A percentile compares a stretch with the other conserved stretches of the same genome.
Conservation (phyloP, 805 yeast species). For the Grigorovia yakushimaensis region DNA sequence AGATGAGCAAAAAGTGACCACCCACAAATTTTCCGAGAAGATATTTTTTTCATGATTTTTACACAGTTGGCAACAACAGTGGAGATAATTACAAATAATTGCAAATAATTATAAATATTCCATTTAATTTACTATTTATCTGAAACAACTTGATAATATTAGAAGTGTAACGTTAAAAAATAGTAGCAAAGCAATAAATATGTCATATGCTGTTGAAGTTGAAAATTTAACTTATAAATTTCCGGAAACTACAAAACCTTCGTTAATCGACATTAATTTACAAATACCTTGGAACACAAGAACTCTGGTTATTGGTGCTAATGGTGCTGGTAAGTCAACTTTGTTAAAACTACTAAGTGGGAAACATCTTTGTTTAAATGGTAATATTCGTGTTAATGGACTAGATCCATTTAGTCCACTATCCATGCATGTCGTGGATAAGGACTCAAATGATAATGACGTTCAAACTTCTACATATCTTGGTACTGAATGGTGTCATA, state of each 20-base stretch:
- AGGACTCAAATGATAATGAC: conserved; percentile 29
- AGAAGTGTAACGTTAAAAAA: too few species aligned
- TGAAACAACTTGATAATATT: too few species aligned
- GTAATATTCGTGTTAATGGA: conserved; percentile 65
- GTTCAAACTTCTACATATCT: conserved; percentile 60
- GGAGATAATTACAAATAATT: too few species aligned
- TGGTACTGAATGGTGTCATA: conserved; percentile 97
- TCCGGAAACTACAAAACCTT: conserved; percentile 47
- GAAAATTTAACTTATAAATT: conserved; percentile 60
- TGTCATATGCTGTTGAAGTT: conserved; percentile 44
- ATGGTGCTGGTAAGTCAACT: conserved; percentile 97
- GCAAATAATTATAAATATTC: too few species aligned
- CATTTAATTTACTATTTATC: too few species aligned
- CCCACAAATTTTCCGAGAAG: not conserved
- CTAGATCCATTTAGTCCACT: conserved; percentile 73
- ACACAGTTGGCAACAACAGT: not conserved
- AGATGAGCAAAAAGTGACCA: not conserved
- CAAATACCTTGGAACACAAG: conserved; percentile 62
- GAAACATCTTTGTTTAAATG: conserved; percentile 71
- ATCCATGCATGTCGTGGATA: conserved; percentile 30
- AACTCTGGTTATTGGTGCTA: conserved; percentile 79
- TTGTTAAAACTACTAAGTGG: conserved; percentile 80
- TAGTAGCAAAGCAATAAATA: too few species aligned
- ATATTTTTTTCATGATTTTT: not conserved
- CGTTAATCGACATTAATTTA: conserved; percentile 55